These are phyloP conservation scores for Aphanoascus verrucosus DNA, from an alignment of 2,329 filamentous ascomycete genomes.

Conservation along the genomic window DNA sequence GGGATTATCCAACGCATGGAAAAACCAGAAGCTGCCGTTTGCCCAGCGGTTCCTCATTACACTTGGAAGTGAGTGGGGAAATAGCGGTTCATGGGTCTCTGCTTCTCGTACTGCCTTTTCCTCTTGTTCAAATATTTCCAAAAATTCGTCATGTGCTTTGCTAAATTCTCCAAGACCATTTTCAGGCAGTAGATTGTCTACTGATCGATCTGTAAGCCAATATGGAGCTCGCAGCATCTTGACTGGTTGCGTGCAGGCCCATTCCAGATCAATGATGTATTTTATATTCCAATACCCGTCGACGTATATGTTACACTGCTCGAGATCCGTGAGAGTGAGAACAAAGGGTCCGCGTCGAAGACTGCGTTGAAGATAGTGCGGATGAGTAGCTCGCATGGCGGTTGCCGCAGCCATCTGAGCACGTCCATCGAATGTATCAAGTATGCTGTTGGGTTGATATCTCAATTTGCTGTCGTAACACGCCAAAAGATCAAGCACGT, in stretches of 20 bases:
- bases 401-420: conserved; percentile 16
- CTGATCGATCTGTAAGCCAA: conserved; percentile 19
- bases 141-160: conserved; percentile 5
- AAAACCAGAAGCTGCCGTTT: conserved; percentile 13
- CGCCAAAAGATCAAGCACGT: conserved; percentile 18
- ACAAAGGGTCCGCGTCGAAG: conserved; percentile 27
- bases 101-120: conserved; percentile 1
- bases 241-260: conserved; percentile 24
- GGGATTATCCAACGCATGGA: conserved; percentile 6
- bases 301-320: conserved; percentile 18
- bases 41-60: conserved; percentile 4
- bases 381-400: conserved; percentile 23
- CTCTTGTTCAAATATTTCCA: conserved; percentile 15
- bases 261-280: conserved; percentile 29
- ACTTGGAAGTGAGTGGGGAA: background rate
- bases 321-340: conserved; percentile 30
- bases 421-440: conserved; percentile 3
- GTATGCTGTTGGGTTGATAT: conserved; percentile 17
- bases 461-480: conserved; percentile 19
- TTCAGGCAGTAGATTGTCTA: background rate
- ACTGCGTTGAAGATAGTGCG: conserved; percentile 22
- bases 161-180: background rate
- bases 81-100: no score
- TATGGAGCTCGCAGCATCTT: conserved; percentile 21
- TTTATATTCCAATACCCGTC: conserved; percentile 28